phyloP scores from a whole-genome alignment of 768 basidiomycete species.

The Suillus americanus region DNA sequence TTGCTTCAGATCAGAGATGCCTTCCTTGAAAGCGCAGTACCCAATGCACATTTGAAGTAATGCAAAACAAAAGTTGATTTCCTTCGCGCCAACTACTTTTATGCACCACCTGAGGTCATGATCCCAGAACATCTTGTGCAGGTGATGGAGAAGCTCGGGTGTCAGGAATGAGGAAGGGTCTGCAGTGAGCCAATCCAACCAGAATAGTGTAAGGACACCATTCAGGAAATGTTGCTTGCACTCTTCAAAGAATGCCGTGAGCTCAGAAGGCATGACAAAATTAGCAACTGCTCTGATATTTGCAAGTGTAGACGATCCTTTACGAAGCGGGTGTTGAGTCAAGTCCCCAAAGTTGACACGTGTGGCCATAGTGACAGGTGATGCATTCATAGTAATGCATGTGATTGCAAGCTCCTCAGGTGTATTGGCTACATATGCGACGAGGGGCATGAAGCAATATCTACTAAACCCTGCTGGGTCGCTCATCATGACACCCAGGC shows the following conservation, averaged over 20 bases:
- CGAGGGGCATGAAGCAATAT: slow-evolving; percentile 21
- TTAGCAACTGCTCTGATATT: slow-evolving; percentile 11
- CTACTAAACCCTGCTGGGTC: slow-evolving; percentile 21
- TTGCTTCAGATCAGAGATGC: slow-evolving; percentile 42
- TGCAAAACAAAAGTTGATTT: slow-evolving; percentile 38
- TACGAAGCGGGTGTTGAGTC: slow-evolving; percentile 27
- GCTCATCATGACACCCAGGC: slow-evolving; percentile 19
- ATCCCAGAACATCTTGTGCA: slow-evolving; percentile 40
- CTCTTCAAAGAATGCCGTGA: slow-evolving; percentile 6
- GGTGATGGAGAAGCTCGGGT: slow-evolving; percentile 39
- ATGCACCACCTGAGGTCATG: slow-evolving; percentile 35
- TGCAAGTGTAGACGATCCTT: slow-evolving; percentile 22
- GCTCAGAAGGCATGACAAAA: not conserved
- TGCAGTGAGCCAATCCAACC: slow-evolving; percentile 35
- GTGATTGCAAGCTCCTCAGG: slow-evolving; percentile 4
- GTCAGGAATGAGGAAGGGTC: slow-evolving; percentile 34
- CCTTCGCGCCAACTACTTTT: slow-evolving; percentile 24
- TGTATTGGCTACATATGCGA: slow-evolving; percentile 24
- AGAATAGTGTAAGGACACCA: slow-evolving; percentile 29
- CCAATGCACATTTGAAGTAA: slow-evolving; percentile 37
- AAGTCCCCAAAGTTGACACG: slow-evolving; percentile 33
- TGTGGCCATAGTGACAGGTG: slow-evolving; percentile 33
- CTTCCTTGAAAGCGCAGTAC: slow-evolving; percentile 38
- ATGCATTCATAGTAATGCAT: slow-evolving; percentile 22
- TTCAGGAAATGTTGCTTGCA: slow-evolving; percentile 6